These are phyloP conservation scores for Solanum hybrid DNA, from an alignment of 305 asterid species.

Conservation along the genomic window DNA sequence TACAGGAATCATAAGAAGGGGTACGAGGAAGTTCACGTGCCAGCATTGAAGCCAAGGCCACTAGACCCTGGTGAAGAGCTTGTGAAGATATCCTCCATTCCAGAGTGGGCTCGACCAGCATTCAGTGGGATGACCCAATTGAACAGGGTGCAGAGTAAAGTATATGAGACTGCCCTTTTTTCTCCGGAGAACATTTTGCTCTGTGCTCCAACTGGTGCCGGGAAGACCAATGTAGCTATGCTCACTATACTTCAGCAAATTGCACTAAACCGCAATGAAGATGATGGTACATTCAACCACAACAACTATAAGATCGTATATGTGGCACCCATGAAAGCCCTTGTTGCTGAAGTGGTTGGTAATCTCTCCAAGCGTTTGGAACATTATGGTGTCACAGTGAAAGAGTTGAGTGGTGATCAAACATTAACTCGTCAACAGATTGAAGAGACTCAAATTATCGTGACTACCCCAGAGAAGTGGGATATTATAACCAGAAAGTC, in stretches of 20 bases:
- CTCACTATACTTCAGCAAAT: constrained; percentile 91
- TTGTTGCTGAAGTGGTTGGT: constrained; percentile 95
- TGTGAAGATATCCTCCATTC: constrained; percentile 63
- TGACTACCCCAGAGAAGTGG: constrained; percentile 99
- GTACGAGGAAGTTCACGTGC: constrained; percentile 94
- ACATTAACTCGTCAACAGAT: constrained; percentile 90
- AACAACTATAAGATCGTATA: constrained; percentile 80
- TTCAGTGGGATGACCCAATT: constrained; percentile 76
- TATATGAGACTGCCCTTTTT: constrained; percentile 77
- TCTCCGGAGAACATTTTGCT: constrained; percentile 68
- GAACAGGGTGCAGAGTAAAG: constrained; percentile 94
- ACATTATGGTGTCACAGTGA: constrained; percentile 75
- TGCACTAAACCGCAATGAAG: constrained; percentile 53
- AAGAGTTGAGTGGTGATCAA: constrained; percentile 96
- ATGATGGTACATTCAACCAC: constrained; percentile 55
- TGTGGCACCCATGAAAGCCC: constrained; percentile 98
- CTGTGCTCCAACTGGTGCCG: constrained; percentile 99
- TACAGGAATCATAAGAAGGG: constrained; percentile 70
- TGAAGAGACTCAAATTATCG: constrained; percentile 95
- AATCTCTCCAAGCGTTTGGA: constrained; percentile 83
- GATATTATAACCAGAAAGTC: constrained; percentile 96
- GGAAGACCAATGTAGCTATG: constrained; percentile 99
- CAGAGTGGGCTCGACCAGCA: constrained; percentile 96
- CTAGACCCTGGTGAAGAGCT: constrained; percentile 56
- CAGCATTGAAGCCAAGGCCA: constrained; percentile 76